These are phyloP conservation scores for Musa itinerans DNA, from an alignment of 176 grass and related monocot genomes.

Conservation along the genomic window DNA sequence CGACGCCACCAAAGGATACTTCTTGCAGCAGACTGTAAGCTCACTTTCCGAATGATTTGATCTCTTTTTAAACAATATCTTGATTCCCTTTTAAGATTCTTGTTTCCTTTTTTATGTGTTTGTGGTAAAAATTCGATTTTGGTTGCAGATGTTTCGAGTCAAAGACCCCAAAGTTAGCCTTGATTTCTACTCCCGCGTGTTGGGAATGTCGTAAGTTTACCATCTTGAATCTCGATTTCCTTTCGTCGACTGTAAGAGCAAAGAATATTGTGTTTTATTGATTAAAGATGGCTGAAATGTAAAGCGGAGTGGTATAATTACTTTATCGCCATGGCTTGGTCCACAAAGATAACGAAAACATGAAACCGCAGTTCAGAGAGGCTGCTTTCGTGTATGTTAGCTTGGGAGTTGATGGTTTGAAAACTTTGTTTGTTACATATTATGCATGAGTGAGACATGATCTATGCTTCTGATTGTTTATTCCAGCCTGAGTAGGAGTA, in stretches of 20 bases:
- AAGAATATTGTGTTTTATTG: too few species aligned
- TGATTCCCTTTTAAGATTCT: background rate
- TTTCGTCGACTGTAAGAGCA: background rate
- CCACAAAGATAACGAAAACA: background rate
- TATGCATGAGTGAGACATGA: too few species aligned
- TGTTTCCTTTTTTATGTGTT: background rate
- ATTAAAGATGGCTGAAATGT: too few species aligned
- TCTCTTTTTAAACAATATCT: background rate
- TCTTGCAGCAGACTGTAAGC: conserved; percentile 86
- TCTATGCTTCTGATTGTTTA: too few species aligned
- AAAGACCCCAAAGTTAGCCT: conserved; percentile 97
- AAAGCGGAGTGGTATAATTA: too few species aligned
- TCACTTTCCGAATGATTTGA: background rate
- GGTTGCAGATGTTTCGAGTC: conserved; percentile 73
- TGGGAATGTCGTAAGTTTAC: conserved; percentile 91
- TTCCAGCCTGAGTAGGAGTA: too few species aligned
- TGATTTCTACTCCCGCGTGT: conserved; percentile 85
- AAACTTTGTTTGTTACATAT: too few species aligned
- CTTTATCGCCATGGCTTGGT: background rate
- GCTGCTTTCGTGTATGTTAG: background rate
- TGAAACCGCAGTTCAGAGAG: background rate
- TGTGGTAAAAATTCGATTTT: conserved; percentile 9
- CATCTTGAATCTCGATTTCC: conserved; percentile 4
- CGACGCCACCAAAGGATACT: conserved; percentile 77
- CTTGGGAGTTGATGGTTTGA: background rate